Base-by-base conservation (phyloP, 2,329 filamentous ascomycete species). In the Xylaria multiplex region DNA sequence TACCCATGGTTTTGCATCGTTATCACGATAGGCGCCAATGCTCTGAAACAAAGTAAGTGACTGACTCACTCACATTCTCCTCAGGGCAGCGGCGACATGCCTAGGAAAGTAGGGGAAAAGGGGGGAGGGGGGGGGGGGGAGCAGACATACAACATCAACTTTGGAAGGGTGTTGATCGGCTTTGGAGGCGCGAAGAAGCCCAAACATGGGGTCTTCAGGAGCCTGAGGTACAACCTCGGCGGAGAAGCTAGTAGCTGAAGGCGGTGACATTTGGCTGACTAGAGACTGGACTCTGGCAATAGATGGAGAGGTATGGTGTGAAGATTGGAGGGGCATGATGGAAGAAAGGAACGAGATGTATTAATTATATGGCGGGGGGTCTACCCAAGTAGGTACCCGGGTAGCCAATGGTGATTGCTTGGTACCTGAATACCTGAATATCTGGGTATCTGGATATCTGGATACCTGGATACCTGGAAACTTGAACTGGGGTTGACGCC, bases 1-100 rank as follows among this genome's bases (percentile, higher is more conserved):
- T 68, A 99, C 90, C 96, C 96, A 99, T 2, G 96, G 96, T 84
- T 98, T 98, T 68, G 93, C 95, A 77, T 94, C 91, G 82, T 98
- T 86, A 77, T 97, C 96, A 78, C 96, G 88, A 82, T 99, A 99
- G 65, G 96, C 96, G 73, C 96, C 96, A 82, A 98, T 89, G 65
- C 88, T 88, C 86, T 71, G 50, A 42, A 32, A 56, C 56, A 48
- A n/a, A 53, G 40, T 62, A 9, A 42, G 35, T 42, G 6, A 54
- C 32, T 40, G 5, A 22, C 14, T 19, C 30, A 22, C n/a, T 40
- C 50, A 40, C 50, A 32, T 32, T 24, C 3, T 48, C 16, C 6
- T 1, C 4, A 35, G 6, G 32, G 11, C 14, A 45, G 9, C 14
- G 19, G 4, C 1, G 22, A 46, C 45, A 46, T 19, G 45, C 19